These are phyloP conservation scores for Exidia glandulosa DNA, from an alignment of 768 basidiomycete genomes.

Conservation along the genomic window DNA sequence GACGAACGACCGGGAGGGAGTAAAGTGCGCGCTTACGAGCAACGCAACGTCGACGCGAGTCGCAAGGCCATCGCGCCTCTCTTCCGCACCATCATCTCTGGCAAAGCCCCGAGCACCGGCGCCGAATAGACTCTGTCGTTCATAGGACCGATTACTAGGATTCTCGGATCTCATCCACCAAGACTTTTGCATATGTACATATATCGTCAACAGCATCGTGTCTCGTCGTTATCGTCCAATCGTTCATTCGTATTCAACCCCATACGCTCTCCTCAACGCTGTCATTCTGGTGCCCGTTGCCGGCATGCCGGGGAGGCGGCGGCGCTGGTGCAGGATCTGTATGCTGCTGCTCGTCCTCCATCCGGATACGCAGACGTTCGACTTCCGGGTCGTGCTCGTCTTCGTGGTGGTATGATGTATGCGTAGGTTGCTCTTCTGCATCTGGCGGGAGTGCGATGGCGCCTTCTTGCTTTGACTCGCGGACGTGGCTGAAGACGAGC, in stretches of 20 bases:
- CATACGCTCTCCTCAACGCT: background rate
- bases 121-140: background rate
- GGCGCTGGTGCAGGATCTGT: background rate
- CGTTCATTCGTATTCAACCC: background rate
- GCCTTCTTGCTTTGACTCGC: constrained; percentile 20
- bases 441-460: constrained; percentile 34
- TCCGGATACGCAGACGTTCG: background rate
- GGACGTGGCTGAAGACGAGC: constrained; percentile 26
- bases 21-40: constrained; percentile 45
- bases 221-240: background rate
- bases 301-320: background rate
- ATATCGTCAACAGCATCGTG: background rate
- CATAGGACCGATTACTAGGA: background rate
- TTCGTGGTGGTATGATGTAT: too few species aligned
- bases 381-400: background rate
- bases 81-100: constrained; percentile 49
- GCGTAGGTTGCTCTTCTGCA: constrained; percentile 13
- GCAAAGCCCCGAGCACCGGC: background rate
- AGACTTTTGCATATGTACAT: too few species aligned
- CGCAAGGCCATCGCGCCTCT: constrained; percentile 61
- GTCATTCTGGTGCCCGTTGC: background rate
- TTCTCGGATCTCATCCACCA: background rate
- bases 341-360: background rate
- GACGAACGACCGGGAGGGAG: constrained; percentile 10
- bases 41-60: constrained; percentile 50